Evolutionary conservation across 2,329 filamentous ascomycete species (phyloP), one percentile per base, ranked within the genome.

Genomic region (Penicillium decumbens): DNA sequence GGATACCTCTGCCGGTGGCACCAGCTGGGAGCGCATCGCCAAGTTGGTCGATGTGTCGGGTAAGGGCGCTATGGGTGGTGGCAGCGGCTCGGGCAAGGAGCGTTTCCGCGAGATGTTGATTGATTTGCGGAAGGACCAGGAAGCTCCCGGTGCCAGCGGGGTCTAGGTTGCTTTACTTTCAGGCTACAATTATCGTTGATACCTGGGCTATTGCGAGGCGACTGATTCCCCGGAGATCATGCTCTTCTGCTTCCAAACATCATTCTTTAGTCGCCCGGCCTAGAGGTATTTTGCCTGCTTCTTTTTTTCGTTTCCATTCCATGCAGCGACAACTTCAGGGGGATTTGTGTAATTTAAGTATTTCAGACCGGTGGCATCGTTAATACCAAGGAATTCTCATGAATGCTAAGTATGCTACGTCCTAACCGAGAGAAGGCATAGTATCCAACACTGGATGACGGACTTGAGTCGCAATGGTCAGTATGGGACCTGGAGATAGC

Each of bases 41-140:
- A 98, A 97, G 77, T 73, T 98, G 61, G 91, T 97, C n/a, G 93
- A 98, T 72, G 74, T 98, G 58, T 96, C 89, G 65, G 93, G 93
- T 55, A 98, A 97, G 76, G 90, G 92, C 12, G 76, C 82, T 51
- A 88, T 85, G 72, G 91, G 92, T 50, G 92, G 91, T 65, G 90
- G 88, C 38, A 84, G 84, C 53, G 92, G 91, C 40, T 95, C 88
- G 53, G 91, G 92, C 63, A 98, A 98, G 80, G 89, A 95, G 72
- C 88, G 90, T 57, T 97, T 98, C 80, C 85, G 93, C 59, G 92
- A 97, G 74, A 67, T 97, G 66, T 76, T 98, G 64, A 73, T 91
- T 62, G 91, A 84, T 70, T 75, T 98, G 73, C 85, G 85, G 75
- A 96, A 96, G 77, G 93, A 98, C 62, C 87, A 95, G 75, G 95